A percentile compares a stretch with the other conserved stretches of the same genome.
Conservation (phyloP, 768 basidiomycete species). For the Melanogaster broomeanus region DNA sequence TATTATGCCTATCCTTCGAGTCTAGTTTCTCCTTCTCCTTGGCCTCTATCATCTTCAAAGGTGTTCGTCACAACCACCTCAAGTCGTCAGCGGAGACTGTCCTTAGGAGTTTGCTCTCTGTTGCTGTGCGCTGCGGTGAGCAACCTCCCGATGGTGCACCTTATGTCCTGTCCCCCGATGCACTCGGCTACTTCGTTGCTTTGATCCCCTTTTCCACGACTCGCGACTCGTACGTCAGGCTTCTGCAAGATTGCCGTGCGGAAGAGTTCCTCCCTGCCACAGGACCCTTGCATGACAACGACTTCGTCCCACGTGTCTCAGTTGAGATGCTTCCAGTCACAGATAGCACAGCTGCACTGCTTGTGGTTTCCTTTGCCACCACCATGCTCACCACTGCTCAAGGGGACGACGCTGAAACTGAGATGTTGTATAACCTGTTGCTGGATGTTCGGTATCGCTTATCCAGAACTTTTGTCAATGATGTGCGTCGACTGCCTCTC, state of each 20-base stretch:
- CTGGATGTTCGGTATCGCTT: constrained; percentile 65
- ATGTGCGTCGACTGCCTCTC: constrained; percentile 52
- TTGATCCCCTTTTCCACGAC: constrained; percentile 70
- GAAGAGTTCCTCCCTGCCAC: constrained; percentile 45
- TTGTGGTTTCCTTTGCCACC: constrained; percentile 72
- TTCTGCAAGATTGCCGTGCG: constrained; percentile 65
- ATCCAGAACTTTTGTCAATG: constrained; percentile 72
- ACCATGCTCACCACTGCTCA: constrained; percentile 76
- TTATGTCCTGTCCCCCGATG: constrained; percentile 54
- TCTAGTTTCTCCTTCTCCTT: constrained; percentile 79
- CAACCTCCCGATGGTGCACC: constrained; percentile 40
- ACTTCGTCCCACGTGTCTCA: constrained; percentile 53
- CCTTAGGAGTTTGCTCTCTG: constrained; percentile 61
- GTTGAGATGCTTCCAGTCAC: constrained; percentile 59
- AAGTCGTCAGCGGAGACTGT: constrained; percentile 60
- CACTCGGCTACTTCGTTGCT: constrained; percentile 78
- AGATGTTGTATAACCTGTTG: constrained; percentile 76
- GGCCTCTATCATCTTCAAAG: constrained; percentile 84
- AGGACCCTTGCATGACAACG: constrained; percentile 41
- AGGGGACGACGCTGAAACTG: constrained; percentile 78
- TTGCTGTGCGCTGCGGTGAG: constrained; percentile 52
- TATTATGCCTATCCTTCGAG: constrained; percentile 77
- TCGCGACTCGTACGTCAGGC: constrained; percentile 50
- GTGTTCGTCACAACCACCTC: constrained; percentile 68
- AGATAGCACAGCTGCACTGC: constrained; percentile 66